A percentile compares a stretch with the other conserved stretches of the same genome.
These are phyloP conservation scores for Camptophora hylomeconis DNA, from an alignment of 2,329 filamentous ascomycete species.

Conservation along the genomic window DNA sequence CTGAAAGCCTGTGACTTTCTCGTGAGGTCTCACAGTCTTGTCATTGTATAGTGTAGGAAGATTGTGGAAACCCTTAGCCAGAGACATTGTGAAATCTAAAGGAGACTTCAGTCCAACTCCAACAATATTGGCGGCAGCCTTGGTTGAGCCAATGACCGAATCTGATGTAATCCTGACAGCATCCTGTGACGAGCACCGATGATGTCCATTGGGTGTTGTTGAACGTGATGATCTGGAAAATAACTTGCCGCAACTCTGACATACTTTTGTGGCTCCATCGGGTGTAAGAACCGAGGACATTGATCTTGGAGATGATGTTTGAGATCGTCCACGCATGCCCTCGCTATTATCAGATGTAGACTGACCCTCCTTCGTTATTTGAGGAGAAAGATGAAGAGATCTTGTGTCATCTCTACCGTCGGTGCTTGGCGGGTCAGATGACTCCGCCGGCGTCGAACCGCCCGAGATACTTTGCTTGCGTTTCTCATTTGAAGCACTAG, in stretches of 20 bases:
- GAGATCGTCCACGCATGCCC: background rate
- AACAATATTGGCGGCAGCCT: conserved; percentile 58
- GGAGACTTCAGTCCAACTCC: conserved; percentile 65
- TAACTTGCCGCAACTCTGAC: no score
- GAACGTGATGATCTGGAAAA: conserved; percentile 10
- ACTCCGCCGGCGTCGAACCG: background rate
- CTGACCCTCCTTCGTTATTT: background rate
- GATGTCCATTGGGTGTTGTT: conserved; percentile 2
- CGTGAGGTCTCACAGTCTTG: conserved; percentile 61
- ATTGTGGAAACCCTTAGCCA: conserved; percentile 81
- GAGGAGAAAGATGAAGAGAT: no score
- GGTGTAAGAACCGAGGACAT: conserved; percentile 2
- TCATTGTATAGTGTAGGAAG: conserved; percentile 77
- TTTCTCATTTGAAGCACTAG: conserved; percentile 15
- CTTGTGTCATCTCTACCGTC: background rate
- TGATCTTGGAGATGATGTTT: conserved; percentile 1
- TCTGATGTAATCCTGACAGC: no score
- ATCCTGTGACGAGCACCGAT: no score
- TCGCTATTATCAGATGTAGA: background rate
- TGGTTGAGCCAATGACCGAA: conserved; percentile 50
- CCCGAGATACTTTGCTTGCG: conserved; percentile 8
- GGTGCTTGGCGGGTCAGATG: background rate
- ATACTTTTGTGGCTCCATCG: no score
- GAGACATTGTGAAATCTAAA: conserved; percentile 69
- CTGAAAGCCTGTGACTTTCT: conserved; percentile 64